Conservation (phyloP, 495 filamentous ascomycete genomes). For the Staphylotrichum tortipilum region DNA sequence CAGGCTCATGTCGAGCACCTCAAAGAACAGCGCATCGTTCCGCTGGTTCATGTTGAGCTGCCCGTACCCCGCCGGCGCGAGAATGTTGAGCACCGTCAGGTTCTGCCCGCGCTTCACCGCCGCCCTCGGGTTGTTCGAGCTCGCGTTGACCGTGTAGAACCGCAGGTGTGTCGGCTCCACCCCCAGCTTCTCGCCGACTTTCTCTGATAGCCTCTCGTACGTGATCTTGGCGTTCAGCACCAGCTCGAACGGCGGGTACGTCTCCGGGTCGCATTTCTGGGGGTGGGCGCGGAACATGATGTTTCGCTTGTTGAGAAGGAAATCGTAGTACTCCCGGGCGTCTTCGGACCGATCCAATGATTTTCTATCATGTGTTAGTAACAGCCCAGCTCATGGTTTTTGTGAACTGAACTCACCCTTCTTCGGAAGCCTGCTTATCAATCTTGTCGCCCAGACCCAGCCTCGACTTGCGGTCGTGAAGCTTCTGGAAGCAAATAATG, state of each 20-base stretch:
- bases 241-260: slow-evolving; percentile 56
- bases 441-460: slow-evolving; percentile 19
- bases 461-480: slow-evolving; percentile 38
- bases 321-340: slow-evolving; percentile 82
- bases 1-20: slow-evolving; percentile 86
- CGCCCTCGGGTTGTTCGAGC: slow-evolving; percentile 61
- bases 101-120: slow-evolving; percentile 60
- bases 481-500: slow-evolving; percentile 85
- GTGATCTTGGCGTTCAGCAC: slow-evolving; percentile 76
- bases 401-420: slow-evolving; percentile 31
- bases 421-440: slow-evolving; percentile 20
- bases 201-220: slow-evolving; percentile 82
- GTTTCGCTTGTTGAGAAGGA: slow-evolving; percentile 71
- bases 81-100: slow-evolving; percentile 60
- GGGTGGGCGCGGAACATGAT: slow-evolving; percentile 60
- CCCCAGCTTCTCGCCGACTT: slow-evolving; percentile 71
- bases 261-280: slow-evolving; percentile 32
- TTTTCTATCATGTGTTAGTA: slow-evolving; percentile 14
- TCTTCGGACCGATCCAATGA: slow-evolving; percentile 45
- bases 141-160: slow-evolving; percentile 74
- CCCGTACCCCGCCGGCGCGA: slow-evolving; percentile 50
- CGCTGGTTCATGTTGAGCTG: slow-evolving; percentile 55
- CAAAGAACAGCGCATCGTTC: slow-evolving; percentile 73
- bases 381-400: background rate
- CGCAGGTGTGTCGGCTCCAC: slow-evolving; percentile 79